A percentile compares a stretch with the other conserved stretches of the same genome.
Evolutionary conservation across 73 alveolate species (phyloP).

Genomic region (Stentor roeselii): DNA sequence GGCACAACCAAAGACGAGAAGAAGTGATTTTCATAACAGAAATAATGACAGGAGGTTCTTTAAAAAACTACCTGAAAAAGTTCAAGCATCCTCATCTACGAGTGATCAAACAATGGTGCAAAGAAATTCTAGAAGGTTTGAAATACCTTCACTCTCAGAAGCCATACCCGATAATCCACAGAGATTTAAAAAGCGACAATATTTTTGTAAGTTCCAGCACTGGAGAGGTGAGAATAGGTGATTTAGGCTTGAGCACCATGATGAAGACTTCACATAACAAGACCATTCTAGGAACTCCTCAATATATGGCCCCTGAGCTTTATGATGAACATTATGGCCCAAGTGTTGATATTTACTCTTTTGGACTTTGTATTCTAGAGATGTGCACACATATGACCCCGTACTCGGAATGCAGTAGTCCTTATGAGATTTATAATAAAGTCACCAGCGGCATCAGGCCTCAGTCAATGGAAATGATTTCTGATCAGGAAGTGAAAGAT

Average conservation of each 20-base stretch:
- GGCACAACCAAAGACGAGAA: conserved; percentile 83
- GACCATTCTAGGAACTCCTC: conserved; percentile 96
- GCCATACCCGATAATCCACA: conserved; percentile 83
- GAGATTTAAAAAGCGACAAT: conserved; percentile 96
- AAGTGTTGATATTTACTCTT: conserved; percentile 96
- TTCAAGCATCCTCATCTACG: conserved; percentile 77
- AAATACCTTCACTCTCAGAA: conserved; percentile 77
- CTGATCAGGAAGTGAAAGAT: conserved; percentile 70
- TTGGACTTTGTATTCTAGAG: conserved; percentile 97
- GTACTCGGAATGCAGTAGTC: conserved; percentile 90
- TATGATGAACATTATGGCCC: conserved; percentile 92
- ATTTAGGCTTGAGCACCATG: conserved; percentile 87
- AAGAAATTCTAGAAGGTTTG: conserved; percentile 87
- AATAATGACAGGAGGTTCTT: conserved; percentile 93
- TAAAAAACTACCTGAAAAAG: conserved; percentile 73
- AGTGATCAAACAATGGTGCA: conserved; percentile 87
- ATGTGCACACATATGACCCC: conserved; percentile 94
- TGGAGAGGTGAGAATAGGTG: conserved; percentile 97
- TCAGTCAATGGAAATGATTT: conserved; percentile 64
- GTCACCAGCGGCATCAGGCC: conserved; percentile 77
- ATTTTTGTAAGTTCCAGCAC: conserved; percentile 90
- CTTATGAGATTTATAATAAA: conserved; percentile 82
- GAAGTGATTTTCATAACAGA: conserved; percentile 96
- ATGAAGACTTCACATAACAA: conserved; percentile 8
- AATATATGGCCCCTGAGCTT: conserved; percentile 98